Base-by-base conservation (phyloP, 352 stramenopile genomes). In the Pythium phragmiticola region DNA sequence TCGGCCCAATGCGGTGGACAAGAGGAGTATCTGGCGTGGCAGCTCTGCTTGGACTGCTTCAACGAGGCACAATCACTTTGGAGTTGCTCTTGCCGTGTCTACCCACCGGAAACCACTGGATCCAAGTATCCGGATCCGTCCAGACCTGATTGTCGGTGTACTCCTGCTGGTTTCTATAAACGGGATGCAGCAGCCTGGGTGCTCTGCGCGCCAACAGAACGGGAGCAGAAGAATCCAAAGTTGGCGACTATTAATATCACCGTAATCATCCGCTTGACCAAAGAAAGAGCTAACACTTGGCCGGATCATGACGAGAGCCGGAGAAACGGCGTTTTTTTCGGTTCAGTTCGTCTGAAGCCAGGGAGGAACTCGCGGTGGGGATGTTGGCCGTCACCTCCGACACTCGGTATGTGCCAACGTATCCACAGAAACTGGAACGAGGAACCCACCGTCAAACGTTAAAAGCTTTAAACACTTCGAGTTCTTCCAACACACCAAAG, bases 81-180 rank as follows among this genome's bases (percentile, higher is more conserved):
- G 6, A 50, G 43, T 5, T 50, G 21, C 16, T 17, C 21, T 50
- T 50, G n/a, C n/a, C 45, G 17, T 50, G 45, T 61, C 55, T 46
- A 61, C 43, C 33, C 43, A 58, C 55, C 43, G 43, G 55, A 61
- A 54, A 36, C 41, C 28, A 49, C 33, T 46, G 52, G 11, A 45
- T 14, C 34, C n/a, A 33, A 23, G 9, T 13, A 12, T 46, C n/a
- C 50, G 34, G 50, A 57, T 30, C 50, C 33, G 50, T 57, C 50
- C 50, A 46, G 50, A 34, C 6, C 12, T 33, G 48, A 28, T 16
- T 26, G 48, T 23, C 42, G 48, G 28, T 28, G 48, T 55, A 19
- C 50, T 34, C 28, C 2, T 21, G 16, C 28, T 8, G 30, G 28
- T 17, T 16, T 56, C 49, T 56, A 28, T 13, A 12, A 26, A 43